phyloP scores from a whole-genome alignment of 1,139 yeast genomes.

The Yamadazyma diddensiae region DNA sequence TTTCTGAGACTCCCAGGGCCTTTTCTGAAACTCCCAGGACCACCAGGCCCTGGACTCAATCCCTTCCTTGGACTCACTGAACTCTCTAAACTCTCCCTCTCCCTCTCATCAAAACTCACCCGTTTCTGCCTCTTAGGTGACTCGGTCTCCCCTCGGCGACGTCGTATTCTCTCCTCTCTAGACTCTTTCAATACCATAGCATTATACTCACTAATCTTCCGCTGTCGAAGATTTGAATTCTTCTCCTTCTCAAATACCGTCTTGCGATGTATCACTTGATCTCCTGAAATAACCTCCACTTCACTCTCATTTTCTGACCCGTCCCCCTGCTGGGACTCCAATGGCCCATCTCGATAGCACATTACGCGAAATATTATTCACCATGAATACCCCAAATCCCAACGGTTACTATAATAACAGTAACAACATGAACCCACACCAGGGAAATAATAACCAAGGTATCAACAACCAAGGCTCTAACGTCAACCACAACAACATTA shows the following conservation, averaged over 20 bases:
- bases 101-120: neutral
- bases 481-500: neutral
- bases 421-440: too few species aligned
- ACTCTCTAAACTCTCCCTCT: neutral
- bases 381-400: too few species aligned
- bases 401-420: too few species aligned
- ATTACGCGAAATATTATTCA: too few species aligned
- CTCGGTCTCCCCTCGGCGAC: too few species aligned
- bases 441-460: too few species aligned
- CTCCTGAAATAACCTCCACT: too few species aligned
- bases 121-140: neutral
- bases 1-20: neutral
- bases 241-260: conserved; percentile 11
- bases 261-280: conserved; percentile 8
- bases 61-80: neutral
- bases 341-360: too few species aligned
- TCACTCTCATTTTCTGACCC: too few species aligned
- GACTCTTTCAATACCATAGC: conserved; percentile 20
- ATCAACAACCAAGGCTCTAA: too few species aligned
- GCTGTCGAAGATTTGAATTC: conserved; percentile 23
- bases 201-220: conserved; percentile 28
- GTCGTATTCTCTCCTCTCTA: conserved; percentile 19
- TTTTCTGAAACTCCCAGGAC: neutral
- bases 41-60: neutral
- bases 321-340: too few species aligned